Evolutionary conservation across 345 rosid genomes (phyloP).

Genomic region (Eucalyptus grandis): DNA sequence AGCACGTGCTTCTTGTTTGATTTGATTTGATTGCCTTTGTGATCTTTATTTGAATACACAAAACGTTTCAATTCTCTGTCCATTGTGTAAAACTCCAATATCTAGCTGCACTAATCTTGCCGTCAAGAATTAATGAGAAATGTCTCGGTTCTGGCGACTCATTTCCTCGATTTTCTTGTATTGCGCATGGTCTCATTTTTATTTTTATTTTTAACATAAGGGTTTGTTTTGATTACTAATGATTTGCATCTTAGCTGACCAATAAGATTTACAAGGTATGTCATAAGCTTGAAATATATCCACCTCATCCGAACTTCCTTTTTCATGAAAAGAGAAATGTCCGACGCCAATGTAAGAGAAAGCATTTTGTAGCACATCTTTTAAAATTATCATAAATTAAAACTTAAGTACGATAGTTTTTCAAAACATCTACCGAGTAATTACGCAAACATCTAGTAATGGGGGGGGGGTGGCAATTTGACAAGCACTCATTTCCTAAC

Average conservation of each 20-base stretch:
- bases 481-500: too few species aligned
- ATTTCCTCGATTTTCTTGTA: neutral
- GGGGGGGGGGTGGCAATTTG: too few species aligned
- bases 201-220: accelerated
- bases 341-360: neutral
- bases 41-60: neutral
- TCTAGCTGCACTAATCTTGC: neutral
- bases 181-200: neutral
- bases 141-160: neutral
- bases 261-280: neutral
- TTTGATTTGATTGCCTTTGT: neutral
- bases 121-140: neutral
- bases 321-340: neutral
- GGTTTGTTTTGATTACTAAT: neutral
- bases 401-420: neutral
- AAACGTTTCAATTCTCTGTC: accelerated
- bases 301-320: neutral
- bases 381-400: neutral
- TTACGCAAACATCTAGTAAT: too few species aligned
- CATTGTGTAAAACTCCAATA: neutral
- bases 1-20: neutral
- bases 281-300: neutral
- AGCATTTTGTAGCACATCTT: neutral
- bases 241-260: neutral
- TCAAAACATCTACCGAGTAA: too few species aligned